Evolutionary conservation across 768 basidiomycete genomes (phyloP).

Genomic region (Holtermanniella nyarrowii): DNA sequence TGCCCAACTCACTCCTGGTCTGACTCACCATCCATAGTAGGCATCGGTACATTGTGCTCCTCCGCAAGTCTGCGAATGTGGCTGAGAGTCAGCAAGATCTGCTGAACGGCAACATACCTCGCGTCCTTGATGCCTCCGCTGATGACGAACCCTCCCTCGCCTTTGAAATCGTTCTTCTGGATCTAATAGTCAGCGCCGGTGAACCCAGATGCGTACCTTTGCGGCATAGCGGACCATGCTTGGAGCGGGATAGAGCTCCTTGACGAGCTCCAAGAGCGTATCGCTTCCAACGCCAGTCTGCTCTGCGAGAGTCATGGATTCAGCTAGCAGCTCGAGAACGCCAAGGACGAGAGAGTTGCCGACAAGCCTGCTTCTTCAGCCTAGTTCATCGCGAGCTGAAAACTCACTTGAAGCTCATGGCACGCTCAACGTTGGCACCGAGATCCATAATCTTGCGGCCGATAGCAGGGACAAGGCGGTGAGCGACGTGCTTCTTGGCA

Average conservation of each 20-base stretch:
- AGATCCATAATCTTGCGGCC: constrained; percentile 64
- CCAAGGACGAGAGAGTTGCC: constrained; percentile 71
- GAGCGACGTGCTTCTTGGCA: constrained; percentile 68
- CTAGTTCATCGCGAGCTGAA: constrained; percentile 36
- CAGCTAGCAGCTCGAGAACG: constrained; percentile 64
- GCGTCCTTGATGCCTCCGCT: constrained; percentile 86
- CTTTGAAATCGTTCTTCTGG: constrained; percentile 63
- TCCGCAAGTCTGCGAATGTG: constrained; percentile 58
- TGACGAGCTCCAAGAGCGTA: constrained; percentile 36
- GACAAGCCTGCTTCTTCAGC: constrained; percentile 63
- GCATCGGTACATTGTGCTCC: constrained; percentile 44
- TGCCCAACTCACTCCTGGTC: not conserved
- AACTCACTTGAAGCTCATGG: constrained; percentile 38
- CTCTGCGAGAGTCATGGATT: constrained; percentile 73
- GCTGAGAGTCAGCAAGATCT: constrained; percentile 6
- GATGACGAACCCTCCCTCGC: constrained; percentile 61
- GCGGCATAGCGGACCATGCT: constrained; percentile 43
- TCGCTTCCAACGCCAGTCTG: constrained; percentile 67
- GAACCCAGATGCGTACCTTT: constrained; percentile 6
- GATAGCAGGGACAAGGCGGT: constrained; percentile 67
- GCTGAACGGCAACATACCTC: constrained; percentile 42
- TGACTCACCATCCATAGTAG: constrained; percentile 33
- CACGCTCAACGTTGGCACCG: constrained; percentile 69
- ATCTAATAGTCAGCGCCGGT: constrained; percentile 46
- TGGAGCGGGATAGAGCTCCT: constrained; percentile 63